Percentiles rank a stretch among this genome's conserved stretches.
These are phyloP conservation scores for Waltiozyma sp. DNA, from an alignment of 1,139 yeast genomes.

Conservation along the genomic window DNA sequence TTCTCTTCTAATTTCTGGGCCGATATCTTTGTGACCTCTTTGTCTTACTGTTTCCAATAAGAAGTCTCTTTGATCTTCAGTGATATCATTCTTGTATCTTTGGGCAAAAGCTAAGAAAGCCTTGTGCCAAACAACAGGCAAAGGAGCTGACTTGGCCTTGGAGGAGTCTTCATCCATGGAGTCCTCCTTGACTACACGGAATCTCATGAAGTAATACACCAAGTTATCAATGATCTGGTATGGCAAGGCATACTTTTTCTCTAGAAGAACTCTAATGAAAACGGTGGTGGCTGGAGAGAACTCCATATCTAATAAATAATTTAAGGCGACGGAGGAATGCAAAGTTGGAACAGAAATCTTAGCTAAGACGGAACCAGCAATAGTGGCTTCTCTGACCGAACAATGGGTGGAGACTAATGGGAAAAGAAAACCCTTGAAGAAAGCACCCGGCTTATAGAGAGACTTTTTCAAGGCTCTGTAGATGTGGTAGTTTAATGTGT, in stretches of 20 bases:
- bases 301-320: conserved; percentile 74
- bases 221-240: conserved; percentile 91
- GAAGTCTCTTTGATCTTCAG: conserved; percentile 95
- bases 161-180: conserved; percentile 27
- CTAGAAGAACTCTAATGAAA: conserved; percentile 78
- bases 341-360: conserved; percentile 89
- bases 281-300: conserved; percentile 85
- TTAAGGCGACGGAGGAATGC: conserved; percentile 92
- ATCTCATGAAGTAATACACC: conserved; percentile 91
- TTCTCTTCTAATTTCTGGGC: conserved; percentile 93
- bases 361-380: conserved; percentile 83
- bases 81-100: conserved; percentile 90
- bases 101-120: conserved; percentile 91
- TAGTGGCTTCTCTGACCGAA: conserved; percentile 86
- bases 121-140: conserved; percentile 97
- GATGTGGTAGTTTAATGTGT: conserved; percentile 72
- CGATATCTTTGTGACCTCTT: conserved; percentile 78
- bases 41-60: conserved; percentile 83
- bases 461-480: conserved; percentile 89
- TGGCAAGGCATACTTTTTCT: conserved; percentile 93
- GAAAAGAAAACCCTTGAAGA: conserved; percentile 88
- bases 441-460: conserved; percentile 93
- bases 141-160: conserved; percentile 37
- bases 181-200: conserved; percentile 45
- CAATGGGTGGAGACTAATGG: conserved; percentile 82